Evolutionary conservation across 192 early-diverging fungal genomes (phyloP).

Genomic region (Spinellus fusiger): DNA sequence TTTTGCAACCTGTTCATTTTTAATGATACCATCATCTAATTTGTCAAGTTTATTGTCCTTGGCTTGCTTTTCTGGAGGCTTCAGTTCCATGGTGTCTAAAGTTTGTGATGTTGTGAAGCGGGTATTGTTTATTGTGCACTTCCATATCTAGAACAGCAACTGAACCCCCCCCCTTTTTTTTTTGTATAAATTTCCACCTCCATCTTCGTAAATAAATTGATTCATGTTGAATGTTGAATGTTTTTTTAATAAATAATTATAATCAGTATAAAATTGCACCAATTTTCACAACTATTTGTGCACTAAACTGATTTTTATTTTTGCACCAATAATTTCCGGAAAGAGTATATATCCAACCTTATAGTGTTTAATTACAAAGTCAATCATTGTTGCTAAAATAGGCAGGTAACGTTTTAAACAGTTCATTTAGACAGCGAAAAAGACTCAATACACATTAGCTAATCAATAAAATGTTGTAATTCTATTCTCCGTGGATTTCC

Average conservation of each 20-base stretch:
- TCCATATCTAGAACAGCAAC: not conserved
- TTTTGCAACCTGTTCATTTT: not conserved
- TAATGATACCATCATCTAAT: not conserved
- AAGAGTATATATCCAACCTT: too few relatives aligned
- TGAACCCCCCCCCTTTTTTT: not conserved
- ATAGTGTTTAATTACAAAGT: too few relatives aligned
- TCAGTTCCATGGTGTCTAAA: not conserved
- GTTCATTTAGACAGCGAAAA: too few relatives aligned
- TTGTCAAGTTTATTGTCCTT: not conserved
- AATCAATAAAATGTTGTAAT: too few relatives aligned
- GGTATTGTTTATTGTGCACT: not conserved
- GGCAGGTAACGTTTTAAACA: too few relatives aligned
- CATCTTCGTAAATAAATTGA: not conserved
- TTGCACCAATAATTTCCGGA: too few relatives aligned
- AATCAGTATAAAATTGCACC: too few relatives aligned
- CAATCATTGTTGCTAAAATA: too few relatives aligned
- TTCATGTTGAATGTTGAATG: conserved; percentile 2
- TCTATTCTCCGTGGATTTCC: too few relatives aligned
- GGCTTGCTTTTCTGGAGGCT: not conserved
- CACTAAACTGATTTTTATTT: too few relatives aligned
- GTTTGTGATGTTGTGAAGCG: not conserved
- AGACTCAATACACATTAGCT: too few relatives aligned
- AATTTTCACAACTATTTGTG: too few relatives aligned
- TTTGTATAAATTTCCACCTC: not conserved
- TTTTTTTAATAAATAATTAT: not conserved